Base-by-base conservation (phyloP, 2,329 filamentous ascomycete genomes). In the Massarina eburnea region DNA sequence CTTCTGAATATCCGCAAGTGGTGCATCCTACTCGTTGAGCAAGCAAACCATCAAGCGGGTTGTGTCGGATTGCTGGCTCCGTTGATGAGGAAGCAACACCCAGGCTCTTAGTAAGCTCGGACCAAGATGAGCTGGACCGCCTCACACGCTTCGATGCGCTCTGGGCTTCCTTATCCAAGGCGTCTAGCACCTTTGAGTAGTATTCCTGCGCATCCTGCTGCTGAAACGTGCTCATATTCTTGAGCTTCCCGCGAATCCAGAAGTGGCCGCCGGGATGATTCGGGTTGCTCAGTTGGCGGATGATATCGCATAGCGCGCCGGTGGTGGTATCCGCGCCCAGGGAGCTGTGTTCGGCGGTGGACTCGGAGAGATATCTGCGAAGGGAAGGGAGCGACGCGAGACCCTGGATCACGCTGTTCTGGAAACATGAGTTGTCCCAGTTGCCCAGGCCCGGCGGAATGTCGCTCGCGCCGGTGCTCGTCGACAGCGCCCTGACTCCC, bases 201-300 rank as follows among this genome's bases (percentile, higher is more conserved):
- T 97, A 99, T 69, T 99, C 94, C 66, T 97, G 94, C 4, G 94
- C 94, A 71, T 99, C 94, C 71, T 99, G 94, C 66, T 97, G 94
- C 57, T 95, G 88, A 82, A 88, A 95, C 22, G 89, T 96, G 69
- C 86, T 92, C 86, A 97, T 95, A 8, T 85, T 91, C 71, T 96
- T 96, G 36, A 96, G 75, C 43, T 86, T 82, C 1, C 80, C 75
- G 0, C 89, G 88, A 6, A 91, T 91, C 89, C 89, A 96, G 12
- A 96, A 76, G 17, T 85, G 86, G 59, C 79, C 80, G 7, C 89
- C 89, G 50, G 89, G 85, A 59, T 91, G 89, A 8, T 78, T 73
- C 0, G 80, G 72, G 60, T 86, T 79, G 58, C 87, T 89, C 29
- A 96, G 75, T 45, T 84, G 81, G n/a, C 73, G 72, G 39, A 95